phyloP scores from a whole-genome alignment of 2,329 filamentous ascomycete species.

The Arthroderma sp. region DNA sequence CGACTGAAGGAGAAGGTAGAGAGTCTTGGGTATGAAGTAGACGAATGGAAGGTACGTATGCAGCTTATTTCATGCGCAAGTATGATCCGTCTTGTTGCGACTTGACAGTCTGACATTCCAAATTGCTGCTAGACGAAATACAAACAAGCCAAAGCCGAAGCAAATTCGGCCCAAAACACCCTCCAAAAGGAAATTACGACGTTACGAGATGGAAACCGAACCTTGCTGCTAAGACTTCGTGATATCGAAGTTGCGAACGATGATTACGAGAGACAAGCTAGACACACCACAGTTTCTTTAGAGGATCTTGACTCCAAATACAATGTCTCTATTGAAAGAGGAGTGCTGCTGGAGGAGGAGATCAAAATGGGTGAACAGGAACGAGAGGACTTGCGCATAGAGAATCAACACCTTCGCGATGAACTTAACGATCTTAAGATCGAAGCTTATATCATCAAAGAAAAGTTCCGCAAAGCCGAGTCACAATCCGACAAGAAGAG shows the following conservation, averaged over 20 bases:
- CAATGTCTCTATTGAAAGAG: conserved; percentile 82
- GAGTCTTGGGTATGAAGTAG: conserved; percentile 70
- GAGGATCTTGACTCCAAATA: conserved; percentile 97
- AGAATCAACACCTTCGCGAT: conserved; percentile 76
- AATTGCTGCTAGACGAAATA: conserved; percentile 60
- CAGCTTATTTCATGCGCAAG: background rate
- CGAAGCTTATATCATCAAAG: conserved; percentile 83
- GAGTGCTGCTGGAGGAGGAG: conserved; percentile 89
- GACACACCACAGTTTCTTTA: conserved; percentile 87
- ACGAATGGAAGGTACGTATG: conserved; percentile 84
- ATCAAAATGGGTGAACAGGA: conserved; percentile 85
- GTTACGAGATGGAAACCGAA: conserved; percentile 70
- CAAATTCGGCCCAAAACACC: conserved; percentile 66
- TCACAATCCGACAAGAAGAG: conserved; percentile 34
- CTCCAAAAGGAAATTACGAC: conserved; percentile 94
- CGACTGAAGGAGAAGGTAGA: conserved; percentile 78
- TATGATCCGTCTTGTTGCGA: too few species aligned
- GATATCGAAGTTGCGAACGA: conserved; percentile 98
- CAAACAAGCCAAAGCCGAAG: conserved; percentile 84
- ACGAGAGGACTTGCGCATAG: conserved; percentile 75
- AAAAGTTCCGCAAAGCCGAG: conserved; percentile 71
- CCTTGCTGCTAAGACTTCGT: conserved; percentile 67
- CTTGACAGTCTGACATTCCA: too few species aligned
- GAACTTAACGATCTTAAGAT: conserved; percentile 89
- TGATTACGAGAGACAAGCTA: conserved; percentile 91